Conservation (phyloP, 257 asterid species). For the Lycium ferocissimum region DNA sequence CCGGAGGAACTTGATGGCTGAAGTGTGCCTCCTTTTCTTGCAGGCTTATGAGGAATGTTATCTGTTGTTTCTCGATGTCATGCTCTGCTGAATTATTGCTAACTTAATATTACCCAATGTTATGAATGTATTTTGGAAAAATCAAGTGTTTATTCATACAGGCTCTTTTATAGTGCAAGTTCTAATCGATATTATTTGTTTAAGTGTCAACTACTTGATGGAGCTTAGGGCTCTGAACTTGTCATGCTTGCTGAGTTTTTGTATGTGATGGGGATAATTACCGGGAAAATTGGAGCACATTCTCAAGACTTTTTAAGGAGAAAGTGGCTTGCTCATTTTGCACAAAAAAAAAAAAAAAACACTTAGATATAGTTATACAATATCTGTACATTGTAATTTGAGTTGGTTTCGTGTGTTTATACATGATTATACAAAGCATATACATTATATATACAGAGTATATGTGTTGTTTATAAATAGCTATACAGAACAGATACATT, state of each 20-base stretch:
- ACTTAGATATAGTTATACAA: too few species aligned
- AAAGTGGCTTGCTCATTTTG: not conserved
- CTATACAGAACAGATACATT: too few species aligned
- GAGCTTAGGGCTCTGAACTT: not conserved
- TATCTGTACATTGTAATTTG: too few species aligned
- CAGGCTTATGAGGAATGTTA: not conserved
- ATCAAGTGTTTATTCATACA: not conserved
- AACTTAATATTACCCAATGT: not conserved
- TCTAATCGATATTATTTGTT: not conserved
- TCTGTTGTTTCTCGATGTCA: not conserved
- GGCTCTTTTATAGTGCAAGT: not conserved
- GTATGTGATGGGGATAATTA: not conserved
- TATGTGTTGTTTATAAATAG: too few species aligned
- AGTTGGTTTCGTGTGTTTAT: too few species aligned
- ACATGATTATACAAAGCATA: too few species aligned
- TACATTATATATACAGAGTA: too few species aligned
- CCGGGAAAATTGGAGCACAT: not conserved
- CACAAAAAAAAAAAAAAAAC: not conserved
- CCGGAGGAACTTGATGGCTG: constrained; percentile 48
- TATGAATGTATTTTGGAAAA: constrained; percentile 5
- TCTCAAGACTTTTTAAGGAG: not conserved
- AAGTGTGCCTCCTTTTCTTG: not conserved
- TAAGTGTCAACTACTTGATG: not conserved
- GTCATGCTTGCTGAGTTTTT: not conserved
- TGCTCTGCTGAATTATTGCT: not conserved